Conservation (phyloP, 345 rosid genomes). For the Lenwebbia sp. region DNA sequence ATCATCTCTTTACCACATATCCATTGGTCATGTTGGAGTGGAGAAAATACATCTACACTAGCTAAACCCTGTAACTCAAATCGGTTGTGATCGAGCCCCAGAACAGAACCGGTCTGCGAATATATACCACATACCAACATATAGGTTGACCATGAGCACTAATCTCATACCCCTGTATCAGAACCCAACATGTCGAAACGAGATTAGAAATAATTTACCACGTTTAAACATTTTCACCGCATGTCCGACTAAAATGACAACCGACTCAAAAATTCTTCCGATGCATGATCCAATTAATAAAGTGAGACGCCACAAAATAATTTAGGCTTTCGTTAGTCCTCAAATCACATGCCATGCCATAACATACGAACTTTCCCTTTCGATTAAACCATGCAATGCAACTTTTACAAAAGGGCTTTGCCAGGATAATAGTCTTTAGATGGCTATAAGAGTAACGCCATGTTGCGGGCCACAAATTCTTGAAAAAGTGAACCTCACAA, state of each 20-base stretch:
- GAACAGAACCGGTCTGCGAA: too few relatives aligned
- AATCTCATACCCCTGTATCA: rapidly evolving
- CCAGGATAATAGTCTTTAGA: too few relatives aligned
- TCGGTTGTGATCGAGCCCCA: too few relatives aligned
- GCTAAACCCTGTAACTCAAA: too few relatives aligned
- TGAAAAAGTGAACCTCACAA: too few relatives aligned
- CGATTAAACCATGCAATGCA: not conserved
- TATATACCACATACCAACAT: not conserved
- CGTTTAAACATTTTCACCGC: not conserved
- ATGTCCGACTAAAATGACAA: not conserved
- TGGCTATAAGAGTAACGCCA: too few relatives aligned
- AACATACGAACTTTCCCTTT: not conserved
- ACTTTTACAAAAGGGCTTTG: not conserved
- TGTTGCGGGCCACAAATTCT: too few relatives aligned
- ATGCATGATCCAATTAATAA: not conserved
- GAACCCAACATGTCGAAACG: not conserved
- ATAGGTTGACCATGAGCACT: not conserved
- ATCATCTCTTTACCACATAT: too few relatives aligned
- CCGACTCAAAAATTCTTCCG: not conserved
- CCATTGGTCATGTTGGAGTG: too few relatives aligned
- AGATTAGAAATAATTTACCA: not conserved
- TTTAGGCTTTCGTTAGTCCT: not conserved
- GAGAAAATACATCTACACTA: too few relatives aligned
- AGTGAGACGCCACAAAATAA: not conserved
- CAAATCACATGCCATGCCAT: not conserved